Evolutionary conservation across 2,329 filamentous ascomycete species (phyloP).

Genomic region (Colletotrichum sp.): DNA sequence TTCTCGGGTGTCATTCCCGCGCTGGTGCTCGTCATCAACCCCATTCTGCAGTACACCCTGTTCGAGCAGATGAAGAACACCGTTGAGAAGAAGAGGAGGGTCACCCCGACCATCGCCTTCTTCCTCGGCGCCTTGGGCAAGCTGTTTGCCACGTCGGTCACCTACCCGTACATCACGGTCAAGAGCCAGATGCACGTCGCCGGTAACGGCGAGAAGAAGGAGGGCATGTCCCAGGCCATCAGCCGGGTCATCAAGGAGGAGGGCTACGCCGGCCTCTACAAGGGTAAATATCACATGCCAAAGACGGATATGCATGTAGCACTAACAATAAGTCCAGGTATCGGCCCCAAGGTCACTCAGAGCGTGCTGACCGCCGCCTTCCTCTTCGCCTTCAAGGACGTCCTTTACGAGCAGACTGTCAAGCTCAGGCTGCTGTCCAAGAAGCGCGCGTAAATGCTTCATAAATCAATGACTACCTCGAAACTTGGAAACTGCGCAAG

Average conservation of each 20-base stretch:
- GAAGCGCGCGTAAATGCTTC: slow-evolving; percentile 32
- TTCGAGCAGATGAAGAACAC: slow-evolving; percentile 98
- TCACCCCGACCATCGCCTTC: slow-evolving; percentile 89
- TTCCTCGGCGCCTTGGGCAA: slow-evolving; percentile 92
- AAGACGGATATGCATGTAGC: background rate
- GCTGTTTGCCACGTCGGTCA: slow-evolving; percentile 90
- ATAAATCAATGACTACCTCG: background rate
- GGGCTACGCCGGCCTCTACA: slow-evolving; percentile 91
- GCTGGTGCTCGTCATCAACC: slow-evolving; percentile 94
- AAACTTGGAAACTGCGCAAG: slow-evolving; percentile 26
- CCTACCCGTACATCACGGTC: slow-evolving; percentile 98
- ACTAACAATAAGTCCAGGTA: slow-evolving; percentile 61
- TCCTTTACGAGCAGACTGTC: slow-evolving; percentile 84
- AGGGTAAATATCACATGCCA: slow-evolving; percentile 53
- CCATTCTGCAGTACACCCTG: slow-evolving; percentile 97
- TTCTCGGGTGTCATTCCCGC: slow-evolving; percentile 94
- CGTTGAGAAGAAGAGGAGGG: slow-evolving; percentile 74
- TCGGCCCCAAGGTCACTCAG: slow-evolving; percentile 95
- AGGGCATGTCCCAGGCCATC: slow-evolving; percentile 81
- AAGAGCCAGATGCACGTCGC: slow-evolving; percentile 98
- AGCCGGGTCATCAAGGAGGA: slow-evolving; percentile 84
- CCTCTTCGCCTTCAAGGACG: slow-evolving; percentile 97
- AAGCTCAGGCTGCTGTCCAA: slow-evolving; percentile 59
- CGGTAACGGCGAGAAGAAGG: slow-evolving; percentile 74
- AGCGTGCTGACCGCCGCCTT: slow-evolving; percentile 96